A percentile compares a stretch with the other conserved stretches of the same genome.
phyloP scores from a whole-genome alignment of 106 monocot genomes.

The Amphibolis antarctica region DNA sequence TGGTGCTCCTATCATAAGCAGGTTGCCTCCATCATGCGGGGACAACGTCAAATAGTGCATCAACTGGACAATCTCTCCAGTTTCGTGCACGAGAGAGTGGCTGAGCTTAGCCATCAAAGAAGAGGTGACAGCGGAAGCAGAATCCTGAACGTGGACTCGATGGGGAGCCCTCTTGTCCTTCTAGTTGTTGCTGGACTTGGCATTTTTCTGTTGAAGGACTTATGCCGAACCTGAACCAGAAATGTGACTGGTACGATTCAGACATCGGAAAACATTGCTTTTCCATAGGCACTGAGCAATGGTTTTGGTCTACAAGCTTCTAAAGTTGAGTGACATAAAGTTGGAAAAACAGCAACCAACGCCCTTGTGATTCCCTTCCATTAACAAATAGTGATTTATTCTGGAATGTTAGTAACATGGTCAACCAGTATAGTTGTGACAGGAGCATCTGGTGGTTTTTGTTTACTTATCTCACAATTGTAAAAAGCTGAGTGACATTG shows the following conservation, averaged over 20 bases:
- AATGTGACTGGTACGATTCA: neutral
- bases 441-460: no score
- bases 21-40: constrained; percentile 37
- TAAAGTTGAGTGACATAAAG: no score
- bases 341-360: no score
- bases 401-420: no score
- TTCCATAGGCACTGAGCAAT: neutral
- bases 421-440: no score
- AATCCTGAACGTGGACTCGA: constrained; percentile 21
- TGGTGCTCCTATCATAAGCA: constrained; percentile 6
- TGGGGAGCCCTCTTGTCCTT: constrained; percentile 34
- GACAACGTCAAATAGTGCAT: constrained; percentile 79
- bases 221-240: constrained; percentile 27
- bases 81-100: constrained; percentile 53
- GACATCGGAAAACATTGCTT: neutral
- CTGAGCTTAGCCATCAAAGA: constrained; percentile 11
- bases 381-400: no score
- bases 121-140: constrained; percentile 18
- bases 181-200: constrained; percentile 43
- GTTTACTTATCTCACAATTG: no score
- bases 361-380: no score
- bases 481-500: no score
- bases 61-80: constrained; percentile 66
- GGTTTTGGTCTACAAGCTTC: no score
- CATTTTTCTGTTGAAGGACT: constrained; percentile 39